Base-by-base conservation (phyloP, 768 basidiomycete species). In the Rhizopogon roseolus region DNA sequence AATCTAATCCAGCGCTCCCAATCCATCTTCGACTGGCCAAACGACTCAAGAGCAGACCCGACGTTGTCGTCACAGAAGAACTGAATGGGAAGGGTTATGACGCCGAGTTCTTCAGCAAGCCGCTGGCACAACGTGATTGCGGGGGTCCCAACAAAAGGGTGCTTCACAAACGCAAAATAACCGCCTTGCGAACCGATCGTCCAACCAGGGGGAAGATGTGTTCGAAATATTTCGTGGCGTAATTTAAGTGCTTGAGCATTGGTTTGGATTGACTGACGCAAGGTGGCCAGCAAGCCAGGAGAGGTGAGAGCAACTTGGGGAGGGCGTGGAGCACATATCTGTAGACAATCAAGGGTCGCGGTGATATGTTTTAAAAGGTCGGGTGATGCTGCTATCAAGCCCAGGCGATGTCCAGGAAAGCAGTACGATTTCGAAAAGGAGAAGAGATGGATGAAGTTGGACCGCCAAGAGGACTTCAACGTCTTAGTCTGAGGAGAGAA, bases 401-500 rank as follows among this genome's bases (percentile, higher is more conserved):
- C 92, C 5, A 93, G 78, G 10, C 91, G 81, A 66, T 92, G 86
- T 0, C 91, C 91, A 0, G 92, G 91, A n/a, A 90, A 75, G 49
- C 80, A 82, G 69, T 89, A 86, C 39, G 85, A 79, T 70, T 92
- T 94, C 42, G 86, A 89, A 68, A 90, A 90, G 22, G 88, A 90
- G 65, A 85, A 90, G 27, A 92, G 73, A 59, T 85, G 83, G 54
- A 90, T 76, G 50, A 91, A 59, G 50, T 76, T 81, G 0, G 66
- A 65, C 19, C 86, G 73, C 90, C 90, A 93, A 25, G 22, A 22
- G 22, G 70, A 11, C 10, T 43, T 38, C 3, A 48, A 28, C 6
- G 49, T 29, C 16, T 53, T 32, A 4, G 51, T 52, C 53, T 54
- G 46, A 0, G 50, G 40, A 2, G 70, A 67, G 64, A 89, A 88